Percentiles rank a stretch among this genome's conserved stretches.
phyloP scores from a whole-genome alignment of 208 protist species.

The Acanthamoeba lenticulata region DNA sequence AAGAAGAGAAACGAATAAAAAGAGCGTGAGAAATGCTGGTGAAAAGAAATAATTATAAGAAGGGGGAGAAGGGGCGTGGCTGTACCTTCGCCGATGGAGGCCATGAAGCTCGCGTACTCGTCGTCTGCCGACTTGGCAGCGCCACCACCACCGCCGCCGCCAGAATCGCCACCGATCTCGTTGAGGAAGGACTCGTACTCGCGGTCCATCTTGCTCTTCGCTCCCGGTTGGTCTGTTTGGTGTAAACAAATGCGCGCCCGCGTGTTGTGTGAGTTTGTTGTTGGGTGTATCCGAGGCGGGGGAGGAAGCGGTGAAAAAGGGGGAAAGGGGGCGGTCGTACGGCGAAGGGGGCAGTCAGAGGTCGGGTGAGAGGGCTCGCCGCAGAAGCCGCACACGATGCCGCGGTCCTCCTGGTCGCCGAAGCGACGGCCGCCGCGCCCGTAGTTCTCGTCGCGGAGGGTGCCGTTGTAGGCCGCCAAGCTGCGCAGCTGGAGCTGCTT shows the following conservation, averaged over 20 bases:
- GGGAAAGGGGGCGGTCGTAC: not conserved
- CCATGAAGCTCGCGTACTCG: slow-evolving; percentile 52
- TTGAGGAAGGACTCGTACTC: slow-evolving; percentile 59
- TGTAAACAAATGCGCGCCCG: too few species aligned
- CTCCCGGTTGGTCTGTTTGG: slow-evolving; percentile 34
- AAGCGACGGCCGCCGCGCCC: slow-evolving; percentile 1
- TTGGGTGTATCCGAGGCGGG: not conserved
- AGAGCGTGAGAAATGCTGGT: not conserved
- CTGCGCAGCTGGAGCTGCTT: slow-evolving; percentile 88
- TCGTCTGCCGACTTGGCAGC: not conserved
- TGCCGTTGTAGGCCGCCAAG: slow-evolving; percentile 88
- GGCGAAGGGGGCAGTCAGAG: slow-evolving; percentile 48
- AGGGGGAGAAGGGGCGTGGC: not conserved
- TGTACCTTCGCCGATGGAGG: slow-evolving; percentile 37
- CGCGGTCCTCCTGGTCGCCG: not conserved
- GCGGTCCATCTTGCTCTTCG: slow-evolving; percentile 50
- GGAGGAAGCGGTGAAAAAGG: not conserved
- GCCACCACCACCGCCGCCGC: not conserved
- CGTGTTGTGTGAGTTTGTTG: not conserved
- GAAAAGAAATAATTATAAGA: not conserved
- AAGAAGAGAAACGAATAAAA: slow-evolving; percentile 59
- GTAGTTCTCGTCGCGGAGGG: slow-evolving; percentile 86
- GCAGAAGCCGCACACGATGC: slow-evolving; percentile 46
- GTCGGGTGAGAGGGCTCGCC: slow-evolving; percentile 49
- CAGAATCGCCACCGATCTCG: not conserved